Evolutionary conservation across 2,329 filamentous ascomycete species (phyloP).

Genomic region (Coniella vitis): DNA sequence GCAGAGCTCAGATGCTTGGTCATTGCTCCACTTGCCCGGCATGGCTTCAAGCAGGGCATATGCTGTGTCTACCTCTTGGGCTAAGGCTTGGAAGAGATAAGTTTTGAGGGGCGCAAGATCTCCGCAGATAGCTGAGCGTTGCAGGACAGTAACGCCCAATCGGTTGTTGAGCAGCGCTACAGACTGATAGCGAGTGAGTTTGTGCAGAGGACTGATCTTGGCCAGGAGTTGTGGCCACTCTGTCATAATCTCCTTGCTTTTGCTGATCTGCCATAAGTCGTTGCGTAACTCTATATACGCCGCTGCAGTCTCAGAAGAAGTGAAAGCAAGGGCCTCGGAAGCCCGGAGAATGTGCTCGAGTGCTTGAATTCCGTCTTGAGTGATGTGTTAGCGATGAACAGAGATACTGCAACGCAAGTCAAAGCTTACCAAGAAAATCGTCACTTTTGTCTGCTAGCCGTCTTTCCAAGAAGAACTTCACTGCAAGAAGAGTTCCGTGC

Average conservation of each 20-base stretch:
- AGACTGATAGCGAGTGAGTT: neutral
- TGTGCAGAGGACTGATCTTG: neutral
- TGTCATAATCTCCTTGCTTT: neutral
- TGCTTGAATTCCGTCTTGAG: neutral
- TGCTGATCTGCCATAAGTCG: slow-evolving; percentile 26
- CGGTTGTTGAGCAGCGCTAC: slow-evolving; percentile 35
- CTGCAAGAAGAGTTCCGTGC: slow-evolving; percentile 51
- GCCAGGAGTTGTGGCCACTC: neutral
- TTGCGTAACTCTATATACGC: slow-evolving; percentile 42
- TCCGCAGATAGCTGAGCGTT: slow-evolving; percentile 22
- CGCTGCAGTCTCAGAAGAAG: slow-evolving; percentile 35
- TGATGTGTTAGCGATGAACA: neutral
- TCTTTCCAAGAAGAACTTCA: slow-evolving; percentile 51
- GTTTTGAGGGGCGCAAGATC: slow-evolving; percentile 19
- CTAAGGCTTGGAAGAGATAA: slow-evolving; percentile 31
- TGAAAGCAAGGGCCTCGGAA: neutral
- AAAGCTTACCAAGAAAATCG: neutral
- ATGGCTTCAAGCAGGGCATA: slow-evolving; percentile 34
- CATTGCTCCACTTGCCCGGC: slow-evolving; percentile 24
- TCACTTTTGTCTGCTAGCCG: slow-evolving; percentile 26
- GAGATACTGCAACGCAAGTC: neutral
- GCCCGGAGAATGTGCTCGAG: slow-evolving; percentile 8
- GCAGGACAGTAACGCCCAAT: slow-evolving; percentile 29
- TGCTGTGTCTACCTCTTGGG: slow-evolving; percentile 33
- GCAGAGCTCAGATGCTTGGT: slow-evolving; percentile 28